These are phyloP conservation scores for Moniliella sp. DNA, from an alignment of 1,284 basidiomycete species.

Conservation along the genomic window DNA sequence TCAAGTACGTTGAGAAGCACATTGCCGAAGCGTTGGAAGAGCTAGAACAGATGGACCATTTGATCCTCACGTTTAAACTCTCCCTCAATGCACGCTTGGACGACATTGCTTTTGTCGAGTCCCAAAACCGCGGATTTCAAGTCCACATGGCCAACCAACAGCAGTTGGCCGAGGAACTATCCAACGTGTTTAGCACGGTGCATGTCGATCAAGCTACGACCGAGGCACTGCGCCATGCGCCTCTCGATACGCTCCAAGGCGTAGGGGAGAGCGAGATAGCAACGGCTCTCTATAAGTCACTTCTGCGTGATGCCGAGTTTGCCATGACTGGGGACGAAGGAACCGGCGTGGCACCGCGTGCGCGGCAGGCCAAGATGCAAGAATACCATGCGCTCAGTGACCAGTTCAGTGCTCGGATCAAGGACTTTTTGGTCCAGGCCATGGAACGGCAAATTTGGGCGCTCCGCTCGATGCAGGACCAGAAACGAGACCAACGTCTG, in stretches of 20 bases:
- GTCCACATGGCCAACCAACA: constrained; percentile 92
- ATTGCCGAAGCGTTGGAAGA: constrained; percentile 68
- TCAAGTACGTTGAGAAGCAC: constrained; percentile 62
- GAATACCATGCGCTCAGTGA: constrained; percentile 68
- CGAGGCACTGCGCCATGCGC: constrained; percentile 58
- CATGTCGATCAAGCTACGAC: constrained; percentile 63
- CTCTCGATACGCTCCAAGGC: constrained; percentile 53
- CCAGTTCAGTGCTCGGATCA: constrained; percentile 72
- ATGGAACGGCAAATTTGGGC: constrained; percentile 40
- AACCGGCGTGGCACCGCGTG: constrained; percentile 35
- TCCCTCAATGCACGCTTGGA: constrained; percentile 36
- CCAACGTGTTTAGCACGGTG: constrained; percentile 54
- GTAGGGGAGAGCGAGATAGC: constrained; percentile 57
- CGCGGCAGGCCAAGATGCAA: constrained; percentile 40
- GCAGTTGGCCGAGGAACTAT: constrained; percentile 35
- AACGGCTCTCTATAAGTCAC: constrained; percentile 75
- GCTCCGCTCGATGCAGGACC: constrained; percentile 8
- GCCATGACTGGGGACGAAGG: constrained; percentile 59
- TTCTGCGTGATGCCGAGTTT: too few species aligned
- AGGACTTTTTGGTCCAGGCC: constrained; percentile 71
- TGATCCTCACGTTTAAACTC: constrained; percentile 24
- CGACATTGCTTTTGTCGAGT: constrained; percentile 85
- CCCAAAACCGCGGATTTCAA: constrained; percentile 83
- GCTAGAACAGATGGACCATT: constrained; percentile 50
- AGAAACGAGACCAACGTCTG: constrained; percentile 9